phyloP scores from a whole-genome alignment of 169 alveolate species.

The Plasmodium reichenowi region DNA sequence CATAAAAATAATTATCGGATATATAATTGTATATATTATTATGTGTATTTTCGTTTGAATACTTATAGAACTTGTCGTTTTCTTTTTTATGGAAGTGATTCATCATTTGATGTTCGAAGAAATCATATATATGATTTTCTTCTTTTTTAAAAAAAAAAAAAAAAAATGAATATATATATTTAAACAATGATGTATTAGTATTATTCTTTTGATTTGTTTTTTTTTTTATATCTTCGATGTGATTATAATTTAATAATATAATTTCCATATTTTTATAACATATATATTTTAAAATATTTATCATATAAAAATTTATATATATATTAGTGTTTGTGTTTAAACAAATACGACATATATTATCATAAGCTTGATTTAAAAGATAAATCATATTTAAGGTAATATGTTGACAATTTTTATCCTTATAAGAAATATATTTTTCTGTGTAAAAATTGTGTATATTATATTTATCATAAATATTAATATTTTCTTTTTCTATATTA shows the following conservation, averaged over 20 bases:
- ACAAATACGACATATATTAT: slow-evolving; percentile 39
- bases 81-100: too few species aligned
- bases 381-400: slow-evolving; percentile 28
- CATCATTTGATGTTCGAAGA: too few species aligned
- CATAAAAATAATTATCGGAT: too few species aligned
- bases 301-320: slow-evolving; percentile 28
- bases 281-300: slow-evolving; percentile 49
- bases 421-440: too few species aligned
- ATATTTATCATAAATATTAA: slow-evolving; percentile 45
- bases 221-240: slow-evolving; percentile 2
- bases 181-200: not conserved
- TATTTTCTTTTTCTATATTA: slow-evolving; percentile 2
- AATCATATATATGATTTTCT: too few species aligned
- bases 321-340: slow-evolving; percentile 48
- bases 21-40: too few species aligned
- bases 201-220: not conserved
- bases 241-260: slow-evolving; percentile 1
- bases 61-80: too few species aligned
- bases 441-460: slow-evolving; percentile 12
- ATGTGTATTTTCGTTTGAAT: too few species aligned
- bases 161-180: slow-evolving; percentile 17
- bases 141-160: not conserved
- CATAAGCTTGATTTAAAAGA: slow-evolving; percentile 49
- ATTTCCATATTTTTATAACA: slow-evolving; percentile 22
- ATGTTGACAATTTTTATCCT: not conserved